phyloP scores from a whole-genome alignment of 208 protist genomes.

The Wallacemonas collosoma region DNA sequence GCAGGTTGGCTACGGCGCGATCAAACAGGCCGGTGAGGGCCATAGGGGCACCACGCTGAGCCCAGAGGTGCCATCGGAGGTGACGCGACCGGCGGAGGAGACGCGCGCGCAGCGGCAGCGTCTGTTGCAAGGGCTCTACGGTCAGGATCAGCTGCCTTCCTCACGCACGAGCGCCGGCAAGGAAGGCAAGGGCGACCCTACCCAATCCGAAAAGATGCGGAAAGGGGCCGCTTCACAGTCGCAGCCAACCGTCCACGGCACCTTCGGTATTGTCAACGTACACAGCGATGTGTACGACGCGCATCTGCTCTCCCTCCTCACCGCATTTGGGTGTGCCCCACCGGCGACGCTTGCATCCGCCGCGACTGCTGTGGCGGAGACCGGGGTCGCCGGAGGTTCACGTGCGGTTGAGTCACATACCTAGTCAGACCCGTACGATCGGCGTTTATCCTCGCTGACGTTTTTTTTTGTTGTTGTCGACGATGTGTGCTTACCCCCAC shows the following conservation, averaged over 20 bases:
- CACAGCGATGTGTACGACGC: conserved; percentile 56
- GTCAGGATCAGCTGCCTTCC: conserved; percentile 20
- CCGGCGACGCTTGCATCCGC: conserved; percentile 6
- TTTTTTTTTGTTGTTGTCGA: too few relatives aligned
- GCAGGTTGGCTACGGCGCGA: conserved; percentile 62
- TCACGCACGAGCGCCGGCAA: not conserved
- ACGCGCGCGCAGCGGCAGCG: conserved; percentile 22
- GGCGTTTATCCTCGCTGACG: too few relatives aligned
- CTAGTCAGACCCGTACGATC: too few relatives aligned
- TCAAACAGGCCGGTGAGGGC: not conserved
- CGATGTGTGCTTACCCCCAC: too few relatives aligned
- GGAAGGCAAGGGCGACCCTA: too few relatives aligned
- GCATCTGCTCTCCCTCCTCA: conserved; percentile 38
- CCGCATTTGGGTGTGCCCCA: conserved; percentile 38
- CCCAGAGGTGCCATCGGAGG: too few relatives aligned
- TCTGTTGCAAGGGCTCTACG: conserved; percentile 49
- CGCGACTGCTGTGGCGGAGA: not conserved
- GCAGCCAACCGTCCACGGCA: conserved; percentile 40
- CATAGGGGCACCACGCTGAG: too few relatives aligned
- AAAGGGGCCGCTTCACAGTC: conserved; percentile 15
- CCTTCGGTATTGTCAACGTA: conserved; percentile 87
- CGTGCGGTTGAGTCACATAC: too few relatives aligned
- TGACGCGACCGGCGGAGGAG: not conserved
- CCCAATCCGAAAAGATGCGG: too few relatives aligned
- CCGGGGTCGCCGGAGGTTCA: too few relatives aligned